Conservation (phyloP, 2,329 filamentous ascomycete species). For the Apiospora arundinis region DNA sequence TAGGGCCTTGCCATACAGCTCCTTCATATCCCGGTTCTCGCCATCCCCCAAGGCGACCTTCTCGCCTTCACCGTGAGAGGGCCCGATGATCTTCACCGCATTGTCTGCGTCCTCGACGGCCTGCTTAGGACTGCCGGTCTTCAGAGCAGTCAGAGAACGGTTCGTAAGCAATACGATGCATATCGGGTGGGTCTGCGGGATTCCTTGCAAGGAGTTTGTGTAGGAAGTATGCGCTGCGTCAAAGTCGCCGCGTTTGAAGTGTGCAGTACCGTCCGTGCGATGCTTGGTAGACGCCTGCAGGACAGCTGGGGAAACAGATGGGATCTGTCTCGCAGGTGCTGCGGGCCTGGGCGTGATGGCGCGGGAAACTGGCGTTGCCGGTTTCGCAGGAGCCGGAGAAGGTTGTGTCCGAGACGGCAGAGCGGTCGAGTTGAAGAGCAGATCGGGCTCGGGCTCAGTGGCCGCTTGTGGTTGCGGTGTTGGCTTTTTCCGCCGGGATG, state of each 20-base stretch:
- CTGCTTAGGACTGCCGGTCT: slow-evolving; percentile 89
- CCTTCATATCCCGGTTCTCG: slow-evolving; percentile 82
- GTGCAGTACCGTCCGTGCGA: slow-evolving; percentile 80
- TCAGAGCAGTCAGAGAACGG: slow-evolving; percentile 85
- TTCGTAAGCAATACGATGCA: slow-evolving; percentile 91
- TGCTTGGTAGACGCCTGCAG: slow-evolving; percentile 79
- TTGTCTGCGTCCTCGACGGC: slow-evolving; percentile 85
- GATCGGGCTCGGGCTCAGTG: slow-evolving; percentile 60
- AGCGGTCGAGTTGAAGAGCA: slow-evolving; percentile 63
- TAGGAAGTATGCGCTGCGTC: slow-evolving; percentile 85
- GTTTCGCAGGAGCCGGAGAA: slow-evolving; percentile 42
- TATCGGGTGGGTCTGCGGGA: slow-evolving; percentile 82
- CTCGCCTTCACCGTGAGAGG: slow-evolving; percentile 79
- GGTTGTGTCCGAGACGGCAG: slow-evolving; percentile 41
- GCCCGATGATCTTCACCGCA: slow-evolving; percentile 80
- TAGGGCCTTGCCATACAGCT: slow-evolving; percentile 91
- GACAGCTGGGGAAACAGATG: slow-evolving; percentile 70
- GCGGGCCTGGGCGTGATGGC: slow-evolving; percentile 54
- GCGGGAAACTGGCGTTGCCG: slow-evolving; percentile 49
- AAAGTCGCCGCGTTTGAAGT: slow-evolving; percentile 95
- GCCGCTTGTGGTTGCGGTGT: slow-evolving; percentile 55
- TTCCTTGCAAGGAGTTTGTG: slow-evolving; percentile 72
- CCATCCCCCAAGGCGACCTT: slow-evolving; percentile 72
- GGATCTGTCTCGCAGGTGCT: slow-evolving; percentile 59
- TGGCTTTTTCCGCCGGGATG: slow-evolving; percentile 77